Evolutionary conservation across 495 filamentous ascomycete genomes (phyloP).

Genomic region (Podospora anserina): DNA sequence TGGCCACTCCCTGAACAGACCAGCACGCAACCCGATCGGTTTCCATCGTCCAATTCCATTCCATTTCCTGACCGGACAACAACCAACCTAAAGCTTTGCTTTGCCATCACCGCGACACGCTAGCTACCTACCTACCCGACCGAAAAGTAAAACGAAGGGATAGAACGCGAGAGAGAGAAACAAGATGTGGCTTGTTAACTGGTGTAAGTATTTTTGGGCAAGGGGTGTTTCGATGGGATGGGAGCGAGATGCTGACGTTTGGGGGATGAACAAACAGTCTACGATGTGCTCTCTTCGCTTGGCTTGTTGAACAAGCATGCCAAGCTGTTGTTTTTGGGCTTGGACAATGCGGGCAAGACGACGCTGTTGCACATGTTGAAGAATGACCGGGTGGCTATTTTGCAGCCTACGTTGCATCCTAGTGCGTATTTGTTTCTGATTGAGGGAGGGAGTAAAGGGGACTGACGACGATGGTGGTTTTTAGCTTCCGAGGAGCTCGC

Average conservation of each 20-base stretch:
- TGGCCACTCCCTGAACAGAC: neutral
- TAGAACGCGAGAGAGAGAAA: constrained; percentile 8
- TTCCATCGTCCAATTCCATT: neutral
- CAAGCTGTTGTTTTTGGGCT: constrained; percentile 88
- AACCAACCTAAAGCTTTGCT: neutral
- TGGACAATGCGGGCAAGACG: constrained; percentile 98
- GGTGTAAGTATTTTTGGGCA: constrained; percentile 64
- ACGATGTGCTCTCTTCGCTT: constrained; percentile 83
- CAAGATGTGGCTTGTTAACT: constrained; percentile 94
- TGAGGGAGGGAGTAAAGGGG: constrained; percentile 5
- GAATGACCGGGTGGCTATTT: constrained; percentile 93
- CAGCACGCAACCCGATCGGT: too few relatives aligned
- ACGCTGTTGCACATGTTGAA: constrained; percentile 91
- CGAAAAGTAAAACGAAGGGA: neutral
- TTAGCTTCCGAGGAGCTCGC: constrained; percentile 90
- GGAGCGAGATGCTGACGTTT: neutral
- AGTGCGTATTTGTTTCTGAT: constrained; percentile 53
- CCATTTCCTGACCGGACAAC: neutral
- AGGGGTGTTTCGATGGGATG: constrained; percentile 7
- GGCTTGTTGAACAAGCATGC: constrained; percentile 96
- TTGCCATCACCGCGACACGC: neutral
- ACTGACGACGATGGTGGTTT: constrained; percentile 3
- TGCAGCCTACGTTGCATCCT: constrained; percentile 85
- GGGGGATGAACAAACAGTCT: constrained; percentile 56
- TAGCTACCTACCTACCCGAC: too few relatives aligned